Base-by-base conservation (phyloP, 2,329 filamentous ascomycete genomes). In the Boeremia exigua region DNA sequence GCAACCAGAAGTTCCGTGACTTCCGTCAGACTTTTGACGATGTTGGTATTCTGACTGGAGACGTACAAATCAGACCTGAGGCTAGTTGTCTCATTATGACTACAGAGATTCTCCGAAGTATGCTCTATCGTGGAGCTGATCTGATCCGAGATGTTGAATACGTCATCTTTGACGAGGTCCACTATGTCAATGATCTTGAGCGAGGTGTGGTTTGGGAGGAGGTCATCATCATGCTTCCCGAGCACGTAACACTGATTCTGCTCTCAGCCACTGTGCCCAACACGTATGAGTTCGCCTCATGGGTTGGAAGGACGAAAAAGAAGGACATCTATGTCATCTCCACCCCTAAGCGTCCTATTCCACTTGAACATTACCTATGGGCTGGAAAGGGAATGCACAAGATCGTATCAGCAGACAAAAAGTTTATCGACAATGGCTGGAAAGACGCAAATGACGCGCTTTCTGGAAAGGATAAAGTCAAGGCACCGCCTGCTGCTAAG, bases 261-360 rank as follows among this genome's bases (percentile, higher is more conserved):
- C 84, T 99, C 3, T 99, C 95, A 4, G 95, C 95, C 0, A 99
- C 95, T 0, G 95, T 99, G 0, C 95, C 95, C 1, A 99, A 99
- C 73, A 98, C 95, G 0, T 87, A 97, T 60, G 95, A 99, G 73
- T 99, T 99, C 68, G 95, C 95, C 1, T 98, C 93, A 0, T 99
- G 95, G 95, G 94, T 99, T 23, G 95, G 95, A 10, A 86, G 95
- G 46, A 99, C 95, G 0, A 99, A 99, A 79, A 94, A 96, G 78
- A 98, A 97, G 77, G 91, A 99, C 69, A 98, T 99, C 30, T 99
- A 98, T 72, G 95, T 99, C 66, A 99, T 99, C 51, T 98, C 95
- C 0, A 99, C 95, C 0, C 88, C 93, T 0, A 99, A 99, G 76
- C 86, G 95, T 56, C 95, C 95, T 0, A 92, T 99, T 0, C 95